Evolutionary conservation across 495 filamentous ascomycete species (phyloP).

Genomic region (Xylaria bambusicola): DNA sequence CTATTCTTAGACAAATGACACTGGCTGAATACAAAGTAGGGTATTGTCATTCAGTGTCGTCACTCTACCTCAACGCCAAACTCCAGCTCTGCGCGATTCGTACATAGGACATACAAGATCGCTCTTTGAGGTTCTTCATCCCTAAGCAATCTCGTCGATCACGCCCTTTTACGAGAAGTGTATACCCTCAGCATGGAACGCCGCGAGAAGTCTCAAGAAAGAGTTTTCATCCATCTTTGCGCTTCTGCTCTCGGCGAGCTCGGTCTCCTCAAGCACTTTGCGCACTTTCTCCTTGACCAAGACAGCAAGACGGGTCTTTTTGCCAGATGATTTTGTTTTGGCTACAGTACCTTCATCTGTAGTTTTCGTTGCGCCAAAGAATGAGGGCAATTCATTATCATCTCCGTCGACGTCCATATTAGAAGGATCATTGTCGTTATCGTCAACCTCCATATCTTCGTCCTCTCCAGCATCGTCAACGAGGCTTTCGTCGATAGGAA

Average conservation of each 20-base stretch:
- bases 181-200: slow-evolving; percentile 86
- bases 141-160: background rate
- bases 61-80: slow-evolving; percentile 19
- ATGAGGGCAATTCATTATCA: slow-evolving; percentile 67
- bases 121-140: no score
- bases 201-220: slow-evolving; percentile 63
- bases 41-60: slow-evolving; percentile 12
- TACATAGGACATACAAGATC: no score
- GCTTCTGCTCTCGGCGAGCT: slow-evolving; percentile 75
- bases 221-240: slow-evolving; percentile 88
- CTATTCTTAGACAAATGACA: no score
- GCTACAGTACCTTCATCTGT: slow-evolving; percentile 42
- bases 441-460: slow-evolving; percentile 56
- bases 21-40: slow-evolving; percentile 11
- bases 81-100: slow-evolving; percentile 22
- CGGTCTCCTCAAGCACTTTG: slow-evolving; percentile 77
- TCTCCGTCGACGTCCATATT: slow-evolving; percentile 48
- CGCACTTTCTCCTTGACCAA: slow-evolving; percentile 80
- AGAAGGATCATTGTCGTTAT: slow-evolving; percentile 49
- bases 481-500: slow-evolving; percentile 72
- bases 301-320: slow-evolving; percentile 73
- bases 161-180: slow-evolving; percentile 71
- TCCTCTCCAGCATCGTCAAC: slow-evolving; percentile 49
- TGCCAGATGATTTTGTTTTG: slow-evolving; percentile 60
- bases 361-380: slow-evolving; percentile 68